Evolutionary conservation across 1,139 yeast species (phyloP).

Genomic region (Debaryomyces nepalensis): DNA sequence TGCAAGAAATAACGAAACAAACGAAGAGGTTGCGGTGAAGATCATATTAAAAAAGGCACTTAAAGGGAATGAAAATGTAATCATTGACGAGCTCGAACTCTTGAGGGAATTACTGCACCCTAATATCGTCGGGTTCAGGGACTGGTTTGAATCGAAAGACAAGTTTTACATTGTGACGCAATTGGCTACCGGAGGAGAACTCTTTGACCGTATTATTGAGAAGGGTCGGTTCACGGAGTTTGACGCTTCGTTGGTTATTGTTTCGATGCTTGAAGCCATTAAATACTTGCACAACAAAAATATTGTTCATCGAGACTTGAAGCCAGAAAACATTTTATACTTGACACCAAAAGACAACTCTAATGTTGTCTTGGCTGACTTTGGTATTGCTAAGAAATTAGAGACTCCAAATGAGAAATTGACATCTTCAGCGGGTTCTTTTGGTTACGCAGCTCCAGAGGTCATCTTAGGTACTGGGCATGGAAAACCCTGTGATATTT

Average conservation of each 20-base stretch:
- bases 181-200: constrained; percentile 89
- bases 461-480: constrained; percentile 78
- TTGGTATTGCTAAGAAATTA: constrained; percentile 85
- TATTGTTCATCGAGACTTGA: constrained; percentile 88
- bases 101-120: constrained; percentile 72
- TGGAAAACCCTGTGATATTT: constrained; percentile 89
- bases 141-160: constrained; percentile 87
- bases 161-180: constrained; percentile 77
- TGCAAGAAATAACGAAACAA: constrained; percentile 62
- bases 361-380: constrained; percentile 82
- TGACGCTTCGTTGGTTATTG: constrained; percentile 74
- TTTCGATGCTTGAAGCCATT: constrained; percentile 75
- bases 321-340: constrained; percentile 87
- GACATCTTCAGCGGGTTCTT: constrained; percentile 82
- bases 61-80: constrained; percentile 72
- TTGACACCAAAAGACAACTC: constrained; percentile 57
- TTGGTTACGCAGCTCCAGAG: constrained; percentile 96
- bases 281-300: constrained; percentile 71
- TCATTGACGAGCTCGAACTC: constrained; percentile 75
- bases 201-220: constrained; percentile 79
- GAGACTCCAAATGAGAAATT: constrained; percentile 64
- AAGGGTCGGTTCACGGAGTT: constrained; percentile 81
- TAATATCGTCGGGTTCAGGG: constrained; percentile 80
- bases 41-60: constrained; percentile 81
- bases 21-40: constrained; percentile 84